phyloP scores from a whole-genome alignment of 768 basidiomycete genomes.

The Leucocoprinus leucothites region DNA sequence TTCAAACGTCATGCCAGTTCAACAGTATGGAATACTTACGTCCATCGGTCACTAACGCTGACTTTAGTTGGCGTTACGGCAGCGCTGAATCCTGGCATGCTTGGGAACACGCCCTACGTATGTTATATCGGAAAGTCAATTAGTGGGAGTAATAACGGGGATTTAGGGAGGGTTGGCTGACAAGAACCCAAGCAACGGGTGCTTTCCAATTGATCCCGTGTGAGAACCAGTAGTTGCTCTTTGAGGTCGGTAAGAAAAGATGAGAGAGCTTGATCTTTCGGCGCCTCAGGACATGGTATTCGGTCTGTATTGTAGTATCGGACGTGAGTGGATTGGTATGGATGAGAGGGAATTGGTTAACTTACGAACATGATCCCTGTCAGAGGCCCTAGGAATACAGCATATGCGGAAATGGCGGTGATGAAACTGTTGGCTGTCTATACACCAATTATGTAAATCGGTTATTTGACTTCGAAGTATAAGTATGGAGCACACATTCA shows the following conservation, averaged over 20 bases:
- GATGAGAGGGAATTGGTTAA: no score
- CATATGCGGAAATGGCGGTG: conserved; percentile 27
- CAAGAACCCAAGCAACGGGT: conserved; percentile 23
- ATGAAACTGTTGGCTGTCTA: conserved; percentile 21
- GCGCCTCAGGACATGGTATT: conserved; percentile 23
- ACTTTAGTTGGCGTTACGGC: conserved; percentile 17
- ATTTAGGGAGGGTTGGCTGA: conserved; percentile 3
- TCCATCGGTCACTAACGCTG: conserved; percentile 19
- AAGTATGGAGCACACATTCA: neutral
- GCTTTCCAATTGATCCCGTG: conserved; percentile 18
- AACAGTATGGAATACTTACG: conserved; percentile 12
- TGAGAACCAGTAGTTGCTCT: conserved; percentile 27
- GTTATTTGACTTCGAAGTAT: no score
- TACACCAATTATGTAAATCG: no score
- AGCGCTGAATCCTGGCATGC: conserved; percentile 25
- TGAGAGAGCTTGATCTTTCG: conserved; percentile 24
- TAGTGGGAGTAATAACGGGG: neutral
- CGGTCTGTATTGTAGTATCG: conserved; percentile 15
- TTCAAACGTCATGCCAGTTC: neutral
- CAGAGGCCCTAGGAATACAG: conserved; percentile 26
- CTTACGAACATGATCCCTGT: conserved; percentile 16
- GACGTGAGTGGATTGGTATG: no score
- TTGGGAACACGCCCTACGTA: conserved; percentile 25
- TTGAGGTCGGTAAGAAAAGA: conserved; percentile 18
- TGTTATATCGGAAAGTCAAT: no score